A percentile compares a stretch with the other conserved stretches of the same genome.
These are phyloP conservation scores for Thelephora terrestris DNA, from an alignment of 1,284 basidiomycete genomes.

Conservation along the genomic window DNA sequence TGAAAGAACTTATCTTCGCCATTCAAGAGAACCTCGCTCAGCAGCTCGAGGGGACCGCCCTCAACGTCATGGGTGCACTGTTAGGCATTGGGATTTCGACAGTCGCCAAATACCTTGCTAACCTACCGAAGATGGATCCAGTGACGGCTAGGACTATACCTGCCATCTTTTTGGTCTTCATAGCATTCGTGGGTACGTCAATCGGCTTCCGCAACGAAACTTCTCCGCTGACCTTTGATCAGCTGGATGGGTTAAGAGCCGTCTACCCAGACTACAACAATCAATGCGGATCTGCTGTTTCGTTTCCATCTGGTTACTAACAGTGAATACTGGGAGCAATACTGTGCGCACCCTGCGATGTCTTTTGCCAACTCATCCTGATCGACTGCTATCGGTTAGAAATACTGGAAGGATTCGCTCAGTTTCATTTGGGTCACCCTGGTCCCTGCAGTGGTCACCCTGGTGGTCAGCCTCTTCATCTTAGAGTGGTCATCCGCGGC, in stretches of 20 bases:
- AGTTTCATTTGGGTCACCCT: constrained; percentile 34
- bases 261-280: constrained; percentile 34
- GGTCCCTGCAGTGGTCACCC: constrained; percentile 29
- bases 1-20: constrained; percentile 40
- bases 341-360: constrained; percentile 18
- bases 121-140: constrained; percentile 21
- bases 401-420: constrained; percentile 21
- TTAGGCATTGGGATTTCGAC: constrained; percentile 33
- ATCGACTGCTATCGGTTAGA: constrained; percentile 15
- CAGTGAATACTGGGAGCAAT: constrained; percentile 23
- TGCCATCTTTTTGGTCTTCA: constrained; percentile 29
- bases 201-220: neutral
- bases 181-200: constrained; percentile 32
- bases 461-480: constrained; percentile 30
- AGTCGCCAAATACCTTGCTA: constrained; percentile 29
- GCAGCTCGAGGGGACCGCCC: constrained; percentile 35
- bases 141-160: constrained; percentile 25
- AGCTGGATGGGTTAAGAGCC: constrained; percentile 38
- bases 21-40: constrained; percentile 38
- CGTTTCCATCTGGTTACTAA: constrained; percentile 37
- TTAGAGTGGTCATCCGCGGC: constrained; percentile 34
- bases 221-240: neutral
- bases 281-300: constrained; percentile 38
- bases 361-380: neutral
- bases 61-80: constrained; percentile 35